Conservation (phyloP, 2,329 filamentous ascomycete species). For the Calonectria honghensis region DNA sequence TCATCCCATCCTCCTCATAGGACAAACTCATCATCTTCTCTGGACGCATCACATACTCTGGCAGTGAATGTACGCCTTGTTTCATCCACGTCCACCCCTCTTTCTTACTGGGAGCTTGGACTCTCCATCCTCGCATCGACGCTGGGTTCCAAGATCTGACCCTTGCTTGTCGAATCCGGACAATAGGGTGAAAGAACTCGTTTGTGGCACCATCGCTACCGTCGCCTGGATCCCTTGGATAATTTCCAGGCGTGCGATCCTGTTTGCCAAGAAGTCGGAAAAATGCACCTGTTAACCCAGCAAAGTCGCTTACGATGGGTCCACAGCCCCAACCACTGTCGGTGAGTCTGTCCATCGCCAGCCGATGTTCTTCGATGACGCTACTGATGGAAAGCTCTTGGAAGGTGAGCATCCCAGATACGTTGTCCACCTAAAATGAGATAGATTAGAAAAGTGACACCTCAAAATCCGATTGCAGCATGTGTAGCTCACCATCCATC, state of each 20-base stretch:
- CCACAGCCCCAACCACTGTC: background rate
- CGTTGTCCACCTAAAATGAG: background rate
- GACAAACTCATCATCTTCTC: background rate
- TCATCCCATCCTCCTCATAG: background rate
- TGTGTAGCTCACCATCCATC: background rate
- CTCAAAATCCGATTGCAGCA: background rate
- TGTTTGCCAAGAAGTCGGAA: background rate
- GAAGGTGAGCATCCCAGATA: background rate
- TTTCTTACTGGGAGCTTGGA: background rate
- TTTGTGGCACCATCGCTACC: background rate
- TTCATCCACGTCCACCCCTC: background rate
- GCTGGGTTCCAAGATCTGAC: background rate
- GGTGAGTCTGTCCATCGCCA: background rate
- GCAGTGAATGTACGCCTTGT: background rate
- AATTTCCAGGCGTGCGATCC: slow-evolving; percentile 11
- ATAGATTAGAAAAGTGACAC: background rate
- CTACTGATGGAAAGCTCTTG: background rate
- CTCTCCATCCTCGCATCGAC: background rate
- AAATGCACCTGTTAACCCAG: slow-evolving; percentile 3
- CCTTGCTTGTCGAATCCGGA: background rate
- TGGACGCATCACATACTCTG: background rate
- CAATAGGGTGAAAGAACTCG: background rate
- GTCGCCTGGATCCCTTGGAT: slow-evolving; percentile 15
- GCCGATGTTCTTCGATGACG: background rate
- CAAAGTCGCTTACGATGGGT: background rate